Evolutionary conservation across 2,329 filamentous ascomycete species (phyloP), one percentile per base, ranked within the genome.

Genomic region (Cordyceps javanica): DNA sequence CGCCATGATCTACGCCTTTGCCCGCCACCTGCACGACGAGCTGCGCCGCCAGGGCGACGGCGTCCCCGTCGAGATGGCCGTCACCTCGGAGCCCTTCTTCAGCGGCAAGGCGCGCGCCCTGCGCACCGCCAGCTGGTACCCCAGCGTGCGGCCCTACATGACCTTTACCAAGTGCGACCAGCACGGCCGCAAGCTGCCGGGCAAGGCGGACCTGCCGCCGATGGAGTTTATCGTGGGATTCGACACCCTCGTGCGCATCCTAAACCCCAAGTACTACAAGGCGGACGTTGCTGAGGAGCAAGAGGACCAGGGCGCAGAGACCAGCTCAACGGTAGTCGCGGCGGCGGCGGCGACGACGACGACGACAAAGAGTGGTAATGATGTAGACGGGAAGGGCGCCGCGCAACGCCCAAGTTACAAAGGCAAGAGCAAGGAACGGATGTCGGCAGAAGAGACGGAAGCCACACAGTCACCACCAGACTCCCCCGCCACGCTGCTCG

Each of bases 171-270:
- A 39, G 19, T 39, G 32, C 16, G 49, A 51, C 34, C 23, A 39
- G 49, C 19, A 19, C 10, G 49, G 49, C 34, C 32, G 34, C 5
- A 25, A 9, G 34, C 32, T 51, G 10, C 23, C 49, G 2, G 23
- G 23, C 49, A 51, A 21, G 30, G 13, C 14, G n/a, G 9, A 44
- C 19, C 49, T 66, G 10, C 66, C 69, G 8, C 73, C 79, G 55
- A 87, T 91, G 64, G 73, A 89, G 4, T 89, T 89, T 65, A 79
- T 92, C 2, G 81, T 84, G 2, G 90, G 90, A 28, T 93, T 85
- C 67, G 89, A 93, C 65, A 93, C 89, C 0, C 72, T 92, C 7
- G 82, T 88, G 16, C 81, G 89, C 21, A 83, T 59, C 54, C 82
- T 89, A 55, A 77, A 89, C 50, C 80, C 87, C 0, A 89, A 88